phyloP scores from a whole-genome alignment of 2,329 filamentous ascomycete species.

The Pseudovirgaria hyperparasitica region DNA sequence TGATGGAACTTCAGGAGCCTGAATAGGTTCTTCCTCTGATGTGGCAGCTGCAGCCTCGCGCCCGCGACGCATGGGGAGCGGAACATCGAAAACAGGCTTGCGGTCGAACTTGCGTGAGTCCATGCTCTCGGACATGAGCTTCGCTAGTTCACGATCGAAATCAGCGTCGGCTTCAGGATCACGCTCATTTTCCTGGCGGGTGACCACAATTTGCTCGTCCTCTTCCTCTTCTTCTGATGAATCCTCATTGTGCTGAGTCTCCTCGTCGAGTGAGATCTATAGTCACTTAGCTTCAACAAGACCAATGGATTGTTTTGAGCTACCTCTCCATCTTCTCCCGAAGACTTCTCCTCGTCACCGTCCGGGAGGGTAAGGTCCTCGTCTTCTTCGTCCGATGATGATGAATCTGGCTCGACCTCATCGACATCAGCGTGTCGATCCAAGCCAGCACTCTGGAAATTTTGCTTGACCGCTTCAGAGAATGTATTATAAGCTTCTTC shows the following conservation, averaged over 20 bases:
- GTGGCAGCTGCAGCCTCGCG: slow-evolving; percentile 41
- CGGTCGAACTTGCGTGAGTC: slow-evolving; percentile 94
- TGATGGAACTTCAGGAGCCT: slow-evolving; percentile 17
- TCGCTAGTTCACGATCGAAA: slow-evolving; percentile 94
- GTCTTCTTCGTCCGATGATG: slow-evolving; percentile 59
- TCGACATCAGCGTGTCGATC: slow-evolving; percentile 61
- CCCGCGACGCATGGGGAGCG: slow-evolving; percentile 71
- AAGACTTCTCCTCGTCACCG: slow-evolving; percentile 40
- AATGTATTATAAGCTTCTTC: slow-evolving; percentile 78
- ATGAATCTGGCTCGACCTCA: slow-evolving; percentile 51
- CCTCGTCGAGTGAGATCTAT: slow-evolving; percentile 20
- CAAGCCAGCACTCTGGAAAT: slow-evolving; percentile 67
- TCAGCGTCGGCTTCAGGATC: slow-evolving; percentile 93
- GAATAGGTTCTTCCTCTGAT: slow-evolving; percentile 29
- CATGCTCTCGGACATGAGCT: slow-evolving; percentile 95
- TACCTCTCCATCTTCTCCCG: slow-evolving; percentile 45
- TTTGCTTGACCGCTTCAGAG: slow-evolving; percentile 75
- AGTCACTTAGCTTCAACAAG: slow-evolving; percentile 20
- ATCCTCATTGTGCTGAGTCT: slow-evolving; percentile 29
- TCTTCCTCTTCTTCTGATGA: slow-evolving; percentile 53
- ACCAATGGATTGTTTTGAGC: slow-evolving; percentile 10
- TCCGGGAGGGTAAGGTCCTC: slow-evolving; percentile 29
- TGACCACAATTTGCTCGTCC: slow-evolving; percentile 86
- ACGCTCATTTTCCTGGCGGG: slow-evolving; percentile 74
- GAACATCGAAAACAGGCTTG: slow-evolving; percentile 90